A percentile compares a stretch with the other conserved stretches of the same genome.
Conservation (phyloP, 139 green algal species). For the Asterochloris sp. region DNA sequence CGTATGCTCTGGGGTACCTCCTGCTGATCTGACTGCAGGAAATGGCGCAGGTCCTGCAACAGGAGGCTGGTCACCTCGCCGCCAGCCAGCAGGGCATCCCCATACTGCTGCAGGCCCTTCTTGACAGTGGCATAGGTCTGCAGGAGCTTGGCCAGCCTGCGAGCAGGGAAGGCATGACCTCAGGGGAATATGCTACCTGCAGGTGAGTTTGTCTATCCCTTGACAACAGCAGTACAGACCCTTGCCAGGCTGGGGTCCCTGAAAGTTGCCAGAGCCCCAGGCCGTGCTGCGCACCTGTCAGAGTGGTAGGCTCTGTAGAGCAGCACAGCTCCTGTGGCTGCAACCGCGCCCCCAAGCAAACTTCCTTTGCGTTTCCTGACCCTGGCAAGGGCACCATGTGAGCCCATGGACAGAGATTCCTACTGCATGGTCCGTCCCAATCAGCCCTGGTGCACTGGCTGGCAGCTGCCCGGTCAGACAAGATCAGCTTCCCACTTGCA, state of each 20-base stretch:
- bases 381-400: not conserved
- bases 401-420: too few species aligned
- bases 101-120: constrained; percentile 29
- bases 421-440: too few species aligned
- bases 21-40: constrained; percentile 31
- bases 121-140: not conserved
- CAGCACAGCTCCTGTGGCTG: constrained; percentile 5
- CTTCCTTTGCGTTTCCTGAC: not conserved
- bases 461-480: too few species aligned
- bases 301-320: constrained; percentile 36
- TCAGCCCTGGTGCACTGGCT: too few species aligned
- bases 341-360: not conserved
- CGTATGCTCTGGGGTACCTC: constrained; percentile 36
- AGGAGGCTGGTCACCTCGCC: constrained; percentile 26
- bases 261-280: too few species aligned
- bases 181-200: too few species aligned
- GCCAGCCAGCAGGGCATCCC: constrained; percentile 32
- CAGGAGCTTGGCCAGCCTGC: too few species aligned
- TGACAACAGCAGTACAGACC: constrained; percentile 6
- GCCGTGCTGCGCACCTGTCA: not conserved
- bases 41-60: constrained; percentile 32
- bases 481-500: too few species aligned
- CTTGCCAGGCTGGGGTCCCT: not conserved
- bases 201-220: not conserved
- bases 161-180: too few species aligned